Conservation (phyloP, 2,329 filamentous ascomycete species). For the Capronia coronata region DNA sequence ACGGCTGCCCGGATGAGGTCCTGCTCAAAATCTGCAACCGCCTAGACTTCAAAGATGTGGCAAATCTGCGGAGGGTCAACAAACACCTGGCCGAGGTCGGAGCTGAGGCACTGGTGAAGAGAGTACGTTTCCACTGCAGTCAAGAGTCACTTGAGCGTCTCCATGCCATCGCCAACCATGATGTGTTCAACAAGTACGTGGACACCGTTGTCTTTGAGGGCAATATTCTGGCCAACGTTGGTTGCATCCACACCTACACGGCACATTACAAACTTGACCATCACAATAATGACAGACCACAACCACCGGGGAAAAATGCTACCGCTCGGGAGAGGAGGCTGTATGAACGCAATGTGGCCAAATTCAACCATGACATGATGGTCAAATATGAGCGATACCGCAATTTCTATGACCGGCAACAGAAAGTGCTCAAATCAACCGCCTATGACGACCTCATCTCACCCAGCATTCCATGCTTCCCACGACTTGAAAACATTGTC, state of each 20-base stretch:
- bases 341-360: constrained; percentile 25
- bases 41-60: constrained; percentile 20
- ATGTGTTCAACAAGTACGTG: constrained; percentile 23
- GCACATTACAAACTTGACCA: constrained; percentile 23
- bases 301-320: constrained; percentile 11
- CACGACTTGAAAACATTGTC: constrained; percentile 20
- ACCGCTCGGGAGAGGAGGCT: constrained; percentile 22
- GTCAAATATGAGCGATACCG: constrained; percentile 23
- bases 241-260: constrained; percentile 25
- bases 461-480: constrained; percentile 17
- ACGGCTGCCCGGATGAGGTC: constrained; percentile 24
- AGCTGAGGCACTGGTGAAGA: constrained; percentile 24
- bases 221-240: constrained; percentile 22
- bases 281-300: constrained; percentile 17
- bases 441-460: constrained; percentile 13
- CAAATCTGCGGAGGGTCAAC: constrained; percentile 17
- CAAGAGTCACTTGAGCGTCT: constrained; percentile 25
- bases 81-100: constrained; percentile 22
- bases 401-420: constrained; percentile 20
- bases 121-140: constrained; percentile 25
- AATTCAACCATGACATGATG: constrained; percentile 20
- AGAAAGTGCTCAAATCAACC: constrained; percentile 17
- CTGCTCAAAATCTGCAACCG: constrained; percentile 22
- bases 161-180: constrained; percentile 17
- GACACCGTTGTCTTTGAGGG: constrained; percentile 25